A percentile compares a stretch with the other conserved stretches of the same genome.
phyloP scores from a whole-genome alignment of 192 early-diverging fungal species.

The Mortierella alpina region DNA sequence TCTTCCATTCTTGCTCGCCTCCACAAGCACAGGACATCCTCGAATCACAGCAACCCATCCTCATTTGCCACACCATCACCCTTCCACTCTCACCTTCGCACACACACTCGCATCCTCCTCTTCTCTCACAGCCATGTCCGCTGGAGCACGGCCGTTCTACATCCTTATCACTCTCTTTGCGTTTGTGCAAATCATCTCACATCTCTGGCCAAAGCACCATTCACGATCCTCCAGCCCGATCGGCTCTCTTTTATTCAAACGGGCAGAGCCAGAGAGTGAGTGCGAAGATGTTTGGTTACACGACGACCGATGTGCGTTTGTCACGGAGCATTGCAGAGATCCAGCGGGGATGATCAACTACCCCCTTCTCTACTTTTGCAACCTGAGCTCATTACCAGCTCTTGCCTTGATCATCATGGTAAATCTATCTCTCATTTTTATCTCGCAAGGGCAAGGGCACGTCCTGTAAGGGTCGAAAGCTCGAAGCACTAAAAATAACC shows the following conservation, averaged over 20 bases:
- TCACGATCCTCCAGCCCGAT: neutral
- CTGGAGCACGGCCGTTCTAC: constrained; percentile 14
- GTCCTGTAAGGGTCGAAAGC: neutral
- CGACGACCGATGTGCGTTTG: constrained; percentile 65
- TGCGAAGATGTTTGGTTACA: constrained; percentile 61
- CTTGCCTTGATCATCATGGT: constrained; percentile 61
- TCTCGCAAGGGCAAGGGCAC: neutral
- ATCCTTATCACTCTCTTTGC: constrained; percentile 15
- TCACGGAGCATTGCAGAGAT: constrained; percentile 68
- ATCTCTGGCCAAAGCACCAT: constrained; percentile 14
- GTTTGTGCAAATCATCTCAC: constrained; percentile 15
- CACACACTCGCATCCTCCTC: neutral
- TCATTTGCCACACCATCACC: neutral
- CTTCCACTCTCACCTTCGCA: neutral
- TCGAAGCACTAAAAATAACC: too few species aligned
- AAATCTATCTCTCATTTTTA: neutral
- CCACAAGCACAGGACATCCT: too few species aligned
- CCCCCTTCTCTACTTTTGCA: constrained; percentile 65
- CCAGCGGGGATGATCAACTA: constrained; percentile 69
- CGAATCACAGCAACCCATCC: neutral
- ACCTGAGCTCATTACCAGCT: constrained; percentile 28
- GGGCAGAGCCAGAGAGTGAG: constrained; percentile 18
- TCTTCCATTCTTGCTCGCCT: neutral
- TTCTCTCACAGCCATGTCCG: neutral
- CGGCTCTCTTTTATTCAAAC: constrained; percentile 8